Base-by-base conservation (phyloP, 768 basidiomycete species). In the Xerocomus potaroensis region DNA sequence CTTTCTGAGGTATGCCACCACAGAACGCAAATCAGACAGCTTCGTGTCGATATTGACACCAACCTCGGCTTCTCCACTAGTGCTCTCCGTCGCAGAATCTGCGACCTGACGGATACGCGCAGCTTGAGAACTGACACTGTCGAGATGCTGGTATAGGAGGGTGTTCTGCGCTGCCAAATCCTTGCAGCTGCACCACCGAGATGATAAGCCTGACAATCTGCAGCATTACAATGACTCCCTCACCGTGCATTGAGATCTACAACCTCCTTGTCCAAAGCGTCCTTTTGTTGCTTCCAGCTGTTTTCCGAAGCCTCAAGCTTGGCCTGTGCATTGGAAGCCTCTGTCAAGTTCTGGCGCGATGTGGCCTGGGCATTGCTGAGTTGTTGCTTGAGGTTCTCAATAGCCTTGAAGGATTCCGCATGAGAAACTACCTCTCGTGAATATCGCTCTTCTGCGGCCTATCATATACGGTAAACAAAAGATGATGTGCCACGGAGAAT, bases 281-380 rank as follows among this genome's bases (percentile, higher is more conserved):
- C 81, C 51, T 79, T 84, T 67, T 93, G 91, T 48, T 82, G 78
- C 33, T 72, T 77, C 91, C 91, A 93, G 62, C 89, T 92, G 24
- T 64, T 69, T 60, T 91, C 85, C 1, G 88, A 88, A 0, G 83
- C 68, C 3, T 69, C 54, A 0, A 91, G 71, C 61, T 91, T 91
- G 5, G 81, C 81, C 51, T 77, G 73, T 0, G 91, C 87, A 12
- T 85, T 89, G 50, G 91, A 82, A 7, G 84, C 80, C 2, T 78
- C 73, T 9, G 78, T 74, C 27, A 74, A 67, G 43, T 78, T 72
- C 49, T 89, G 81, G 11, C 85, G 74, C 8, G 79, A 75, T 8
- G 75, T 59, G 2, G 70, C 60, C 55, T 84, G 81, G 4, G 75
- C 67, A 11, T 64, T 59, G 14, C 72, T 59, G 4, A 93, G 69